Evolutionary conservation across 495 filamentous ascomycete species (phyloP), one percentile per base, ranked within the genome.

Genomic region (Clavariopsis aquatica): DNA sequence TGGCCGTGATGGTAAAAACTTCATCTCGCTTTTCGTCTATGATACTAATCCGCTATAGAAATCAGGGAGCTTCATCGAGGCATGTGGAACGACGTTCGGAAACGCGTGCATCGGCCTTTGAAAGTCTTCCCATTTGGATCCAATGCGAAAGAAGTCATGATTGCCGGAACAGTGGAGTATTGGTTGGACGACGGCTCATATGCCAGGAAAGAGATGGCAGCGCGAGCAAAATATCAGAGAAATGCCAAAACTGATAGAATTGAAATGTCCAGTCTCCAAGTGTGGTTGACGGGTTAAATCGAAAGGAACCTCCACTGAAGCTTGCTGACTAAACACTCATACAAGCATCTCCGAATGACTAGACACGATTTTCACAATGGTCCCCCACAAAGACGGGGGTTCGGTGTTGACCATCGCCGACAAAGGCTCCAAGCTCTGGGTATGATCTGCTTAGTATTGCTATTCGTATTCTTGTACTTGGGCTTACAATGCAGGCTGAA

Each of bases 151-250:
- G 41, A 49, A 22, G 56, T 59, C 5, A 20, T 41, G 36, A 59
- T 59, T 20, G 49, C 49, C 34, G 43, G 56, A 1, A 49, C 27
- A 34, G 56, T 59, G 1, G 41, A 59, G 24, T 59, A 59, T 23
- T 59, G 56, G 56, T 4, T 4, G 13, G 56, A 59, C 24, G 56
- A 59, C 34, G 56, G 56, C 4, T 47, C 22, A 19, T 59, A 59
- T 20, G 24, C 34, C n/a, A 59, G 49, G 41, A 59, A 59, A 31
- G 56, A 49, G 12, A 59, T 59, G 56, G 56, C 56, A n/a, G 56
- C 56, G 38, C 22, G 20, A 23, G 43, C 43, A 3, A 59, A 59
- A 27, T 59, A 47, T 59, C 43, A 47, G 27, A 59, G 43, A 31
- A 59, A 31, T 13, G 10, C 43, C 1, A n/a, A 49, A 19, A 49